These are phyloP conservation scores for Lactarius hatsudake DNA, from an alignment of 768 basidiomycete species.

Conservation along the genomic window DNA sequence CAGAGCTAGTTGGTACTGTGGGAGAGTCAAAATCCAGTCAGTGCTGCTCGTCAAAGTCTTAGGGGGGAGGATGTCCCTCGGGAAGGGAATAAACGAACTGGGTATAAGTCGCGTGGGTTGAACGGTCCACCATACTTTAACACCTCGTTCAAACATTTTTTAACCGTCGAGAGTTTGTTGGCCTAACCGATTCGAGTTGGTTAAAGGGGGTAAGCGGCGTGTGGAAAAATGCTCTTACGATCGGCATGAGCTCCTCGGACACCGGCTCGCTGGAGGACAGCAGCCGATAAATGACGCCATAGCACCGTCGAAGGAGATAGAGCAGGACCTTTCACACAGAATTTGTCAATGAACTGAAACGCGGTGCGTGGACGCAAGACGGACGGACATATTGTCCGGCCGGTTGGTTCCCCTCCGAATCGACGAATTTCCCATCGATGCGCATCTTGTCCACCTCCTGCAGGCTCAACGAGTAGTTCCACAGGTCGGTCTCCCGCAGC, in stretches of 20 bases:
- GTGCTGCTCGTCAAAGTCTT: not conserved
- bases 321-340: constrained; percentile 68
- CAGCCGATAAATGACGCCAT: constrained; percentile 91
- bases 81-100: constrained; percentile 49
- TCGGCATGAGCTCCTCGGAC: constrained; percentile 96
- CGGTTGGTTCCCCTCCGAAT: constrained; percentile 87
- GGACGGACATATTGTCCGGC: constrained; percentile 88
- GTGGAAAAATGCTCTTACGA: constrained; percentile 49
- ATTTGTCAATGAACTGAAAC: constrained; percentile 10
- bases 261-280: constrained; percentile 96
- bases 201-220: not conserved
- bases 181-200: constrained; percentile 49
- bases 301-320: constrained; percentile 90
- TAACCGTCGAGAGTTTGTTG: constrained; percentile 94
- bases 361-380: constrained; percentile 31
- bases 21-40: constrained; percentile 11
- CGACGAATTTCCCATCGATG: constrained; percentile 95
- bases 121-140: constrained; percentile 94
- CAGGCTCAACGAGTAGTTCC: constrained; percentile 89
- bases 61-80: not conserved
- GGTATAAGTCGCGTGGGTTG: constrained; percentile 88
- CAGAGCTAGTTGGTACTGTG: constrained; percentile 86
- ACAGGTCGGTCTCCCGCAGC: constrained; percentile 88
- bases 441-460: constrained; percentile 98
- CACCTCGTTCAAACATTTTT: constrained; percentile 95